Conservation (phyloP, 805 yeast species). For the Saturnispora hagleri region DNA sequence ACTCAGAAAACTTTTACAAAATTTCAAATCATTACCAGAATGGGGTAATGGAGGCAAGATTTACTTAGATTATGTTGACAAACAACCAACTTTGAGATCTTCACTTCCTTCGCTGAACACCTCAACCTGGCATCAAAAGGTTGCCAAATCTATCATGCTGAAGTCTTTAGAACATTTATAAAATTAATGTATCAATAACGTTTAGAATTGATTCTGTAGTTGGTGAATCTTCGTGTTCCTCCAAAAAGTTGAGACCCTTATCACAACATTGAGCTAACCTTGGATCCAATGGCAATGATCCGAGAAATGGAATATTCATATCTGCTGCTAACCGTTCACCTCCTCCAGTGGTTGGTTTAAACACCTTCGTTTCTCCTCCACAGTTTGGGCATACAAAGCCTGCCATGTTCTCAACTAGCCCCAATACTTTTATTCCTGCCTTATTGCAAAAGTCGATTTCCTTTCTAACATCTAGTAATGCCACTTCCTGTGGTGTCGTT, state of each 20-base stretch:
- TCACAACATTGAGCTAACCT: constrained; percentile 88
- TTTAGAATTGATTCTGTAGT: constrained; percentile 79
- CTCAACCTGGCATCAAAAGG: not conserved
- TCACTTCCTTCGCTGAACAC: constrained; percentile 1
- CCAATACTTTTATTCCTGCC: constrained; percentile 78
- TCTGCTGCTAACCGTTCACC: constrained; percentile 81
- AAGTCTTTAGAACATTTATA: constrained; percentile 2
- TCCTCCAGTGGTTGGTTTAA: constrained; percentile 95
- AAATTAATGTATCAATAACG: constrained; percentile 50
- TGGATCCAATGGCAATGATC: constrained; percentile 93
- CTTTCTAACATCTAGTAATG: constrained; percentile 87
- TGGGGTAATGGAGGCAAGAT: constrained; percentile 56
- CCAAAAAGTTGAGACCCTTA: constrained; percentile 74
- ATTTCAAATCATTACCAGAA: constrained; percentile 36
- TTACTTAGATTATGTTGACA: constrained; percentile 40
- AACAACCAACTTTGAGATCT: not conserved
- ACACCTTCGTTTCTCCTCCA: constrained; percentile 80
- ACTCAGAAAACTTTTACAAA: constrained; percentile 30
- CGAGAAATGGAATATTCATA: constrained; percentile 66
- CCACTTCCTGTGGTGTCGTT: constrained; percentile 97
- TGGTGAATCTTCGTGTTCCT: constrained; percentile 82
- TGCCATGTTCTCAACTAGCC: constrained; percentile 94
- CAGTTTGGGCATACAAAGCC: constrained; percentile 97
- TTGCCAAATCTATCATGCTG: constrained; percentile 5
- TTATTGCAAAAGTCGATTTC: constrained; percentile 92